A percentile compares a stretch with the other conserved stretches of the same genome.
These are phyloP conservation scores for Fusarium sp. DNA, from an alignment of 2,329 filamentous ascomycete genomes.

Conservation along the genomic window DNA sequence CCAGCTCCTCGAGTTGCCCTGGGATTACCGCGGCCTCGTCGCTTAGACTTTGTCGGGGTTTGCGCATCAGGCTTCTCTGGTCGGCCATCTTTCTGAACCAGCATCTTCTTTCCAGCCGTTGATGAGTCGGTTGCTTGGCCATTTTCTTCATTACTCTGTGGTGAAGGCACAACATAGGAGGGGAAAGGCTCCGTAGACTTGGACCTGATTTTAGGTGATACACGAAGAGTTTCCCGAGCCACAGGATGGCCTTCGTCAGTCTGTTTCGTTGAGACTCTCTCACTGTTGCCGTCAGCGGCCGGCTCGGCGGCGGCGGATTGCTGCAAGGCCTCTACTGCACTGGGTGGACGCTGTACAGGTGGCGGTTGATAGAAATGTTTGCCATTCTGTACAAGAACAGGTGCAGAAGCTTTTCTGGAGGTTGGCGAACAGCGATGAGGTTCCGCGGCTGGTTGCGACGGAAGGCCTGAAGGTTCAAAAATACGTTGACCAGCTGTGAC, in stretches of 20 bases:
- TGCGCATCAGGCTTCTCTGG: constrained; percentile 13
- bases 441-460: constrained; percentile 41
- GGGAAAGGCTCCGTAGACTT: constrained; percentile 17
- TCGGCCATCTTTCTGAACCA: constrained; percentile 10
- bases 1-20: constrained; percentile 16
- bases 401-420: constrained; percentile 32
- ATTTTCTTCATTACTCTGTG: not conserved
- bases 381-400: constrained; percentile 36
- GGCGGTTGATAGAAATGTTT: constrained; percentile 46
- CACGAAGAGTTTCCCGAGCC: not conserved
- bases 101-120: not conserved
- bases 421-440: constrained; percentile 40
- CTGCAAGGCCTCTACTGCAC: constrained; percentile 47
- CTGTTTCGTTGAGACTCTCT: not conserved
- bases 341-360: not conserved
- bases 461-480: constrained; percentile 47
- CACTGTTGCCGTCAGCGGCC: constrained; percentile 26
- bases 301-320: constrained; percentile 47
- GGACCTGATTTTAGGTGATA: constrained; percentile 8
- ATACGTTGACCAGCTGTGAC: constrained; percentile 48
- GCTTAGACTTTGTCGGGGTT: constrained; percentile 39
- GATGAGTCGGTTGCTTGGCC: not conserved
- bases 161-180: not conserved
- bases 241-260: not conserved
- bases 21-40: constrained; percentile 24